These are phyloP conservation scores for Citrus trifoliata DNA, from an alignment of 345 rosid genomes.

Conservation along the genomic window DNA sequence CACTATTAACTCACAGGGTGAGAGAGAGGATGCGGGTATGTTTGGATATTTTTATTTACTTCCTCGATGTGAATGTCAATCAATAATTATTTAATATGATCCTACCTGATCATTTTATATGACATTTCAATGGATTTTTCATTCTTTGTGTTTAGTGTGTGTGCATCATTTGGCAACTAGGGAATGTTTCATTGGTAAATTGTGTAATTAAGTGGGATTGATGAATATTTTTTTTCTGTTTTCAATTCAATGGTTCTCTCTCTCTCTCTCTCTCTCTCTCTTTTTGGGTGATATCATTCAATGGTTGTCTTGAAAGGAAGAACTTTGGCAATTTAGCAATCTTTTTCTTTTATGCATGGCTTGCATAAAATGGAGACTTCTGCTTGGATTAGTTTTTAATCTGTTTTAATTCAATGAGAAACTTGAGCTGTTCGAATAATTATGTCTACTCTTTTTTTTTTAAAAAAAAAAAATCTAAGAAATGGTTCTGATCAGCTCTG, in stretches of 20 bases:
- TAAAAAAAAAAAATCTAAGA: background rate
- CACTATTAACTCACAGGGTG: constrained; percentile 48
- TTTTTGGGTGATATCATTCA: background rate
- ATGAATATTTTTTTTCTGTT: background rate
- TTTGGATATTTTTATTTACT: background rate
- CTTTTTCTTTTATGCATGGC: background rate
- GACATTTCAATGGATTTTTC: too few relatives aligned
- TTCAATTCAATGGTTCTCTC: background rate
- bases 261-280: rapidly evolving
- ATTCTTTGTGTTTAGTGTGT: too few relatives aligned
- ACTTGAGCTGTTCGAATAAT: background rate
- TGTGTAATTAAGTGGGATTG: background rate
- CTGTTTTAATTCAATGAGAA: background rate
- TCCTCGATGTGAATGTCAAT: background rate
- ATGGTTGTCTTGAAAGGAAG: background rate
- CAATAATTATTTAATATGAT: background rate
- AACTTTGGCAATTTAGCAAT: background rate
- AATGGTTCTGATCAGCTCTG: background rate
- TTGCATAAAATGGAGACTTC: background rate
- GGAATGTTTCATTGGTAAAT: background rate
- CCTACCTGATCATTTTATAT: background rate
- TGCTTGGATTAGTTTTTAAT: background rate
- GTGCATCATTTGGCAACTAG: background rate
- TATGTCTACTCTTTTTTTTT: background rate
- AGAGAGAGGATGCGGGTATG: constrained; percentile 80